phyloP scores from a whole-genome alignment of 169 alveolate genomes.

The Cryptosporidium muris region DNA sequence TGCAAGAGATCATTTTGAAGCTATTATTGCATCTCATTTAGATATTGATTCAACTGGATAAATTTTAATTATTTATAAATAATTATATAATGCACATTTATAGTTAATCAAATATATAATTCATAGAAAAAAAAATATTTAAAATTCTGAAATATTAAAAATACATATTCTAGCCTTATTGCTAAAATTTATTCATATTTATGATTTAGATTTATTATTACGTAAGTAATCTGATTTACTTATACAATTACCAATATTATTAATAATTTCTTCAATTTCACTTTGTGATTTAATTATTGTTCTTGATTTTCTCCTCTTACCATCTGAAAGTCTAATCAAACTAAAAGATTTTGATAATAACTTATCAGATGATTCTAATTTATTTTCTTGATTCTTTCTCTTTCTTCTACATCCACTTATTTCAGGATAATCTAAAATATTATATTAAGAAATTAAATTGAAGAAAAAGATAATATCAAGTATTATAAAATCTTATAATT shows the following conservation, averaged over 20 bases:
- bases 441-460: not conserved
- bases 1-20: slow-evolving; percentile 74
- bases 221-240: not conserved
- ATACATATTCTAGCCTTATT: slow-evolving; percentile 3
- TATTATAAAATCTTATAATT: not conserved
- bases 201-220: not conserved
- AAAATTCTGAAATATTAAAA: not conserved
- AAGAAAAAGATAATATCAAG: not conserved
- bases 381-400: slow-evolving; percentile 1
- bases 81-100: too few species aligned
- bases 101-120: too few species aligned
- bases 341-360: not conserved
- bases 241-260: slow-evolving; percentile 17
- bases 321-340: slow-evolving; percentile 31
- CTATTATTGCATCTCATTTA: slow-evolving; percentile 61
- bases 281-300: slow-evolving; percentile 23
- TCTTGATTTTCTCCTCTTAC: slow-evolving; percentile 41
- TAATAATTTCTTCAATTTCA: slow-evolving; percentile 1
- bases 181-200: not conserved
- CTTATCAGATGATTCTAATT: not conserved
- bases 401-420: slow-evolving; percentile 43
- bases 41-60: slow-evolving; percentile 9
- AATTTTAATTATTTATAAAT: too few species aligned
- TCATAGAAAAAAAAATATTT: not conserved
- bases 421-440: slow-evolving; percentile 36